phyloP scores from a whole-genome alignment of 176 grass and related monocot genomes.

The Dendrocalamus sinicus region DNA sequence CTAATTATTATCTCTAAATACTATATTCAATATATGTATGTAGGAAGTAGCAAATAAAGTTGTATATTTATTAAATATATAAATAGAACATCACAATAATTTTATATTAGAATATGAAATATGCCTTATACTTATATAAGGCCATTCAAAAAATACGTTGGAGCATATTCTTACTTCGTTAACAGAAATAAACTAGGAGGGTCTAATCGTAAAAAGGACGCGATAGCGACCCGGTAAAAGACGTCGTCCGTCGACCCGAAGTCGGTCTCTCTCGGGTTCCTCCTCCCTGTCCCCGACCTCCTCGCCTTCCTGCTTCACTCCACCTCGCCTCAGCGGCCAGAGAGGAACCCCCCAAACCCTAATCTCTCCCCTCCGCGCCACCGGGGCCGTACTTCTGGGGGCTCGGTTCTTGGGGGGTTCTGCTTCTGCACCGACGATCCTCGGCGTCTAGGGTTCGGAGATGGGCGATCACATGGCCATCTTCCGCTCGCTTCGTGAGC shows the following conservation, averaged over 20 bases:
- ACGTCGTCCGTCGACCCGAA: not conserved
- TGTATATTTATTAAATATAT: too few species aligned
- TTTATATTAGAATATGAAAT: too few species aligned
- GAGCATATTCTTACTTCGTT: too few species aligned
- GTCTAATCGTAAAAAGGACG: not conserved
- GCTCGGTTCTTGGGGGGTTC: not conserved
- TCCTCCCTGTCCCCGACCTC: not conserved
- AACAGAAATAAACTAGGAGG: not conserved
- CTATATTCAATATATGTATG: too few species aligned
- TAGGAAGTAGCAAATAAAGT: too few species aligned
- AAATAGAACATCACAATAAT: too few species aligned
- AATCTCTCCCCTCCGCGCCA: not conserved
- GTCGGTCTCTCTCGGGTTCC: not conserved
- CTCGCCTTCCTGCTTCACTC: conserved; percentile 14
- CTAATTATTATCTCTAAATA: too few species aligned
- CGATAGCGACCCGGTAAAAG: not conserved
- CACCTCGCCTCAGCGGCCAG: conserved; percentile 8
- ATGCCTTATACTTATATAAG: too few species aligned
- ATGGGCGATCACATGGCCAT: conserved; percentile 56
- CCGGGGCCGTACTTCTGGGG: not conserved
- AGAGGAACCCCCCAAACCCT: conserved; percentile 46
- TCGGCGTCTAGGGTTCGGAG: conserved; percentile 7
- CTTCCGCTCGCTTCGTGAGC: conserved; percentile 53
- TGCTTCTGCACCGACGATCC: not conserved
- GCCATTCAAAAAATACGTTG: too few species aligned